Evolutionary conservation across 768 basidiomycete genomes (phyloP), one percentile per base, ranked within the genome.

Genomic region (Termitomyces sp.): DNA sequence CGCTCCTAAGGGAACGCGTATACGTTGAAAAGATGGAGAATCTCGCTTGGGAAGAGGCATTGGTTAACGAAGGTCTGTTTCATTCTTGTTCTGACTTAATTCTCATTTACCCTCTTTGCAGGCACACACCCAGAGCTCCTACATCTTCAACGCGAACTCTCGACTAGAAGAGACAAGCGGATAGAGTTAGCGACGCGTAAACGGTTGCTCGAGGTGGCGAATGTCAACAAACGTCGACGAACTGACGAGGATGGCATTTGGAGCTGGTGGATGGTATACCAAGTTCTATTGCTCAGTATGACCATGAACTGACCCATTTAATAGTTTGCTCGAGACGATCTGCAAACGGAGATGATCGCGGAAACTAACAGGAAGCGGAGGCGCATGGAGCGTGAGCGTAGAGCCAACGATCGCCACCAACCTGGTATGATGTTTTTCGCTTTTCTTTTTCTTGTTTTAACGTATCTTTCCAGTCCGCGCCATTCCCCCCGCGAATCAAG

Each of bases 21-120:
- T 98, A 95, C 69, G 79, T 98, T 19, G 96, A 98, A 73, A 90
- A 95, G 69, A 94, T 98, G 92, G 90, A 94, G 40, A 85, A 83
- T 4, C 75, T 96, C 8, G 88, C 90, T 34, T 89, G 87, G 83
- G 96, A 98, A 70, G 94, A 98, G 66, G 74, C 82, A 14, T 75
- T 95, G 64, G 80, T 98, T 23, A 76, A 82, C 29, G 82, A 87
- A 42, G 90, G 95, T 94, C 62, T 63, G 85, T 75, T 21, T 43
- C 35, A 54, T 57, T 49, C 44, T 40, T 42, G 17, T 55, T 14
- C 2, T 56, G 35, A 31, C 59, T 45, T 56, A 41, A 34, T 53
- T n/a, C 31, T 29, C 43, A 58, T 23, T 57, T 52, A 48, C 4
- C 19, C 49, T 38, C 11, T 27, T 40, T 56, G 5, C 60, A 95